Evolutionary conservation across 768 basidiomycete species (phyloP), one percentile per base, ranked within the genome.

Genomic region (Rhodocollybia butyracea): DNA sequence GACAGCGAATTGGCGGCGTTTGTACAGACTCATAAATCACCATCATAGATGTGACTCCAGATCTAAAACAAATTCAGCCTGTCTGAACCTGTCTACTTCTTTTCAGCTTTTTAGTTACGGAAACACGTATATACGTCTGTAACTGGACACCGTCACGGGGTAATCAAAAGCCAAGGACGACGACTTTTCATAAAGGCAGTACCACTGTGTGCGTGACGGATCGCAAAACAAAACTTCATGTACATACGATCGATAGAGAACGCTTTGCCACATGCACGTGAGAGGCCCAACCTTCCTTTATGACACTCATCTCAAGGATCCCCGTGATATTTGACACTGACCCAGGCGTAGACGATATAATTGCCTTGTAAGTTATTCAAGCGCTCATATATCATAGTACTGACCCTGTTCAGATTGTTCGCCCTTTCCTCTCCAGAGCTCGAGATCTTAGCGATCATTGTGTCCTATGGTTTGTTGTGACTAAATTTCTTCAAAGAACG

Each of bases 311-410:
- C 34, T 8, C 19, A 64, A 53, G 46, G 61, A 81, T 73, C 3
- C 83, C 85, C 8, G 84, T 88, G 41, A 89, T 91, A 60, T 89
- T 91, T 63, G 91, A 92, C 61, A 89, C 89, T 26, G 91, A 94
- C 64, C 89, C 91, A 6, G 92, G 92, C 31, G 86, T 92, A 3
- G 92, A 94, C 64, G 92, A 94, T 66, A 74, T 78, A 24, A 61
- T 92, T 50, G 91, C 91, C 27, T 83, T 94, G 90, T 88, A 56
- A 56, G 84, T 50, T n/a, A 30, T 38, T 11, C 34, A 10, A 34
- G 19, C n/a, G 5, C 13, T n/a, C 12, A n/a, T 46, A n/a, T 47
- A 31, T 31, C 54, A 24, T n/a, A 41, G 27, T 29, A 13, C 32
- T n/a, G 17, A 21, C 19, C 34, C 15, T 27, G 32, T 56, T 7